Conservation (phyloP, 1,139 yeast genomes). For the Zygosaccharomyces sapae region DNA sequence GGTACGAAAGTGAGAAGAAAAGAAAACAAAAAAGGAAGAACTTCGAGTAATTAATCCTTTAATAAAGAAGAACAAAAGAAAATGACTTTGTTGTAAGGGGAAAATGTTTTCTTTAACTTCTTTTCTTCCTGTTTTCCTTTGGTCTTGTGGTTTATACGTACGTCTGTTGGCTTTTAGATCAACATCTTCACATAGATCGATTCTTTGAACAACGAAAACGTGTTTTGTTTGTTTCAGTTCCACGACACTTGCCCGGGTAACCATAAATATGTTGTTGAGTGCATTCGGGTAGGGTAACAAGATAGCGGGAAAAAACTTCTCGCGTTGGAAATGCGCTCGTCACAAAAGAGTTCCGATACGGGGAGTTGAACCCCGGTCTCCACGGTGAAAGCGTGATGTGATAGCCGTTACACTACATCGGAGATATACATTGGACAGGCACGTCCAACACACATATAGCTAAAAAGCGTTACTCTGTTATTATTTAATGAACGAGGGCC, state of each 20-base stretch:
- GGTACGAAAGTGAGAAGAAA: neutral
- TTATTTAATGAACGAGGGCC: too few relatives aligned
- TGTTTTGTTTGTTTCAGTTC: neutral
- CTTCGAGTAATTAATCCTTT: neutral
- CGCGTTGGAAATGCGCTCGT: too few relatives aligned
- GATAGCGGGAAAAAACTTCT: too few relatives aligned
- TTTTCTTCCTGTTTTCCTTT: too few relatives aligned
- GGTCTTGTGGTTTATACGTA: constrained; percentile 2
- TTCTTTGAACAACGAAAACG: constrained; percentile 3
- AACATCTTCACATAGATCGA: constrained; percentile 1
- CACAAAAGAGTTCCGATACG: constrained; percentile 40
- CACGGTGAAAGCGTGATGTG: constrained; percentile 41
- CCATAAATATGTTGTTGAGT: too few relatives aligned
- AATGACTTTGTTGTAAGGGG: neutral
- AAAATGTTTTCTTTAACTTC: neutral
- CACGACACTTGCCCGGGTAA: neutral
- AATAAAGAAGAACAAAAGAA: neutral
- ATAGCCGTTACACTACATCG: constrained; percentile 41
- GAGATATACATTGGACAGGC: constrained; percentile 12
- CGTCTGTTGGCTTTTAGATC: neutral
- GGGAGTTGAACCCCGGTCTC: constrained; percentile 51
- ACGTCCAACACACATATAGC: too few relatives aligned
- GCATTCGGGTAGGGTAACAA: too few relatives aligned
- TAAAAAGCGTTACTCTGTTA: constrained; percentile 1
- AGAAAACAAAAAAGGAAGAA: neutral